Percentiles rank a stretch among this genome's conserved stretches.
These are phyloP conservation scores for Floccularia luteovirens DNA, from an alignment of 768 basidiomycete genomes.

Conservation along the genomic window DNA sequence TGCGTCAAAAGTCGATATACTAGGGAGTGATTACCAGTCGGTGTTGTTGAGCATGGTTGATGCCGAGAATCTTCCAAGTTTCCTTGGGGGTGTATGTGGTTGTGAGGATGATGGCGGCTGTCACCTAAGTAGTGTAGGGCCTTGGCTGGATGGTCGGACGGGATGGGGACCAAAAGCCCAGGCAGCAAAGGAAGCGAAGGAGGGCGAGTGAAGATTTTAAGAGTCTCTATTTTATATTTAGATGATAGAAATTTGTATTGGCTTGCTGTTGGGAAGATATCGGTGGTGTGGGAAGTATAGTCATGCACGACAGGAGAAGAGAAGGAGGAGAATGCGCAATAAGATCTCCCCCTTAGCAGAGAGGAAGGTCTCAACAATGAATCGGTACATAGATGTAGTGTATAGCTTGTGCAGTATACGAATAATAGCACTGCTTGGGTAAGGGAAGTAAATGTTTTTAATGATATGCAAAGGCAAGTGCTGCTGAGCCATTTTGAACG, in stretches of 20 bases:
- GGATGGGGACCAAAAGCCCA: conserved; percentile 38
- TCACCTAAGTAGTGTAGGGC: conserved; percentile 54
- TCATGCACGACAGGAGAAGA: conserved; percentile 10
- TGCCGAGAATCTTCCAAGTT: conserved; percentile 52
- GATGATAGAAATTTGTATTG: neutral
- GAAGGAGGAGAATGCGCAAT: conserved; percentile 17
- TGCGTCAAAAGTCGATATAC: conserved; percentile 55
- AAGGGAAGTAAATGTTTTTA: too few relatives aligned
- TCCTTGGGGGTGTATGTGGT: conserved; percentile 59
- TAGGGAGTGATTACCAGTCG: conserved; percentile 52
- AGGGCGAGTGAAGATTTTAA: neutral
- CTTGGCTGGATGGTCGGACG: conserved; percentile 58
- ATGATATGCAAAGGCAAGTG: too few relatives aligned
- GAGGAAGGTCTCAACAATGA: conserved; percentile 18
- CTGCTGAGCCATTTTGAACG: too few relatives aligned
- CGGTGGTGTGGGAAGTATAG: conserved; percentile 1
- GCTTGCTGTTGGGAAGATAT: neutral
- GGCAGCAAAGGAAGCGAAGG: neutral
- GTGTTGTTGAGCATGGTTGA: conserved; percentile 53
- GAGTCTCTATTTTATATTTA: neutral
- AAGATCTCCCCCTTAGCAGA: conserved; percentile 17
- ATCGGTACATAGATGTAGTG: conserved; percentile 12
- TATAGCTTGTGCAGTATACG: neutral
- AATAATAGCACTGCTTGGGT: too few relatives aligned
- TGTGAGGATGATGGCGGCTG: conserved; percentile 54